A percentile compares a stretch with the other conserved stretches of the same genome.
phyloP scores from a whole-genome alignment of 1,139 yeast genomes.

The Arxiozyma bovina region DNA sequence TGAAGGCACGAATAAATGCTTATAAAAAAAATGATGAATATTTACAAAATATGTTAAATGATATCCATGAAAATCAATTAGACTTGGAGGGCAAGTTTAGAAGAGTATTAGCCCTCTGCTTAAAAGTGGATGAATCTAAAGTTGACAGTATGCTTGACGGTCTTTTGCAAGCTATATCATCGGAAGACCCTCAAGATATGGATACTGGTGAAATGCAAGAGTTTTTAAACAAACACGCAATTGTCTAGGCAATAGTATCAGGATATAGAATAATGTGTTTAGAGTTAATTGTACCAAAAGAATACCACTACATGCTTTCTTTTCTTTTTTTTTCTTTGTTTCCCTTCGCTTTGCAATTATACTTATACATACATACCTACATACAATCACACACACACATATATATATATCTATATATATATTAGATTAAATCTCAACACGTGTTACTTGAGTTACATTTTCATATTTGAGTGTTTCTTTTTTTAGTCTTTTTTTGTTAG shows the following conservation, averaged over 20 bases:
- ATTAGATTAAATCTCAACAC: no score
- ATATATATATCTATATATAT: no score
- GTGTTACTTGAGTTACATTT: no score
- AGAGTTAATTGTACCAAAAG: not conserved
- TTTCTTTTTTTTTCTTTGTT: no score
- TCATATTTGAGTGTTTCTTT: no score
- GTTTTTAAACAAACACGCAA: constrained; percentile 25
- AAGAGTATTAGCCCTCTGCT: constrained; percentile 81
- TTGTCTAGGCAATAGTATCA: not conserved
- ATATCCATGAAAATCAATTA: constrained; percentile 43
- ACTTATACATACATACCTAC: no score
- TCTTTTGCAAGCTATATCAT: constrained; percentile 81
- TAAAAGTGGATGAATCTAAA: constrained; percentile 69
- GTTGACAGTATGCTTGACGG: constrained; percentile 83
- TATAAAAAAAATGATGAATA: constrained; percentile 57
- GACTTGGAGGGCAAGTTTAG: constrained; percentile 78
- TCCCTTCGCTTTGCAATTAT: no score
- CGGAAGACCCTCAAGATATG: constrained; percentile 57
- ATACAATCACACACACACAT: no score
- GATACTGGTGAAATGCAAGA: constrained; percentile 39
- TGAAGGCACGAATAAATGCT: constrained; percentile 73
- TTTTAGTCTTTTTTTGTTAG: no score
- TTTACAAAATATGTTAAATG: constrained; percentile 43
- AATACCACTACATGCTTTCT: not conserved
- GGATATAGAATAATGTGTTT: not conserved